Evolutionary conservation across 1,284 basidiomycete species (phyloP).

Genomic region (Trichosporon asahii): DNA sequence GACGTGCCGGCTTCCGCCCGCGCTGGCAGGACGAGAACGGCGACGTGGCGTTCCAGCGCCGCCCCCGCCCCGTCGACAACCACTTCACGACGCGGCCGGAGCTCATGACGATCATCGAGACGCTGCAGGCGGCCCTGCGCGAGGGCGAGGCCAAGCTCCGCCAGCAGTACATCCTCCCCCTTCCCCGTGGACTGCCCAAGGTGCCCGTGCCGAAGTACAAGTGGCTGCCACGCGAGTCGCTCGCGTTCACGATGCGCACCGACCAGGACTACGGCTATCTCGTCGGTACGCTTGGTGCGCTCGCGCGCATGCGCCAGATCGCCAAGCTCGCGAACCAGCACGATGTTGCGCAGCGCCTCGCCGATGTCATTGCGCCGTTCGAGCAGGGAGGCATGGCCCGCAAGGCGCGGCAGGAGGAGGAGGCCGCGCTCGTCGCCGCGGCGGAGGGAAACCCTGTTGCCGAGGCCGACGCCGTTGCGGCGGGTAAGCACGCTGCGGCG

Average conservation of each 20-base stretch:
- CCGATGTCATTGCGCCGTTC: constrained; percentile 61
- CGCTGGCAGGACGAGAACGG: too few species aligned
- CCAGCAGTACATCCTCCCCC: constrained; percentile 67
- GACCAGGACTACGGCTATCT: constrained; percentile 71
- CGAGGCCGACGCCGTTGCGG: not conserved
- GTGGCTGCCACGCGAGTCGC: constrained; percentile 66
- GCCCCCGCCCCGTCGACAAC: constrained; percentile 56
- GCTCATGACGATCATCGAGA: constrained; percentile 69
- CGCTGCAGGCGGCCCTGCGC: constrained; percentile 65
- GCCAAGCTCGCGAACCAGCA: constrained; percentile 62
- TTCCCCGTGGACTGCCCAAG: constrained; percentile 65
- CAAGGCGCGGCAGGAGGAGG: not conserved
- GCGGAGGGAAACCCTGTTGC: not conserved
- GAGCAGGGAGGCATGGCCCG: constrained; percentile 53
- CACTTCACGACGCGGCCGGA: constrained; percentile 83
- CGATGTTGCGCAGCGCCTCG: constrained; percentile 60
- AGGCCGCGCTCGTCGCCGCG: not conserved
- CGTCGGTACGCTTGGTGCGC: constrained; percentile 63
- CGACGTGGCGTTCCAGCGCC: constrained; percentile 13
- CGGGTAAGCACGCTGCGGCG: not conserved
- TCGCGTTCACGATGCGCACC: constrained; percentile 66
- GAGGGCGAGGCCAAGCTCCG: constrained; percentile 63
- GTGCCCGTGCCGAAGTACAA: constrained; percentile 59
- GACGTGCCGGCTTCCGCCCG: too few species aligned
- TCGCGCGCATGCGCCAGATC: constrained; percentile 68